Conservation (phyloP, 106 monocot species). For the Platanthera zijinensis region DNA sequence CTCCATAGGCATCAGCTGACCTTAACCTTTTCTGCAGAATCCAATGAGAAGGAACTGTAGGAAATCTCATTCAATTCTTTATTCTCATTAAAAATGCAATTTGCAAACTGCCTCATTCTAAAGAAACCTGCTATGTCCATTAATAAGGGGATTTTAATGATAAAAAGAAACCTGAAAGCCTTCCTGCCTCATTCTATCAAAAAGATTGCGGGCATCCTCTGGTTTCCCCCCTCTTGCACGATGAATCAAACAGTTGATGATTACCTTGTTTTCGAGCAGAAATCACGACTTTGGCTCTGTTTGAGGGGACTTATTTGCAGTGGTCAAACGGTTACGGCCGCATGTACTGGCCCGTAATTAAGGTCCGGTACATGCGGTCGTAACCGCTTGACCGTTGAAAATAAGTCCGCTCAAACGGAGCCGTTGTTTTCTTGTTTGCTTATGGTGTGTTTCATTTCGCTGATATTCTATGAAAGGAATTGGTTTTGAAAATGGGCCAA, state of each 20-base stretch:
- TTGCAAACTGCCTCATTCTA: conserved; percentile 47
- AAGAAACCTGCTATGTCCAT: conserved; percentile 48
- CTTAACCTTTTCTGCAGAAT: conserved; percentile 57
- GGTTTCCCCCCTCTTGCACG: conserved; percentile 53
- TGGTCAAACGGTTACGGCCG: too few relatives aligned
- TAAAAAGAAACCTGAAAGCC: conserved; percentile 41
- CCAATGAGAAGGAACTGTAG: conserved; percentile 59
- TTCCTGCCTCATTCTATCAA: conserved; percentile 46
- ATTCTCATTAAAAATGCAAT: conserved; percentile 31
- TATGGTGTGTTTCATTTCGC: too few relatives aligned
- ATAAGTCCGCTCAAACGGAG: too few relatives aligned
- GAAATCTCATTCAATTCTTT: conserved; percentile 52
- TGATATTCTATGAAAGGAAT: too few relatives aligned
- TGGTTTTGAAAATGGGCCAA: too few relatives aligned
- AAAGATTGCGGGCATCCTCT: conserved; percentile 31
- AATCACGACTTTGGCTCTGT: too few relatives aligned
- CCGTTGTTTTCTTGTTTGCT: too few relatives aligned
- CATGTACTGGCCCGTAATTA: too few relatives aligned
- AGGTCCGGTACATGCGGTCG: too few relatives aligned
- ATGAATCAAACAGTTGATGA: conserved; percentile 50
- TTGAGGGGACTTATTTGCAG: too few relatives aligned
- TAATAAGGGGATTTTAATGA: conserved; percentile 84
- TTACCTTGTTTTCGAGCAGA: too few relatives aligned
- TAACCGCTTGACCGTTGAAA: too few relatives aligned
- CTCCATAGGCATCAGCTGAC: conserved; percentile 42